phyloP scores from a whole-genome alignment of 305 asterid genomes.

The Fraxinus velutina region DNA sequence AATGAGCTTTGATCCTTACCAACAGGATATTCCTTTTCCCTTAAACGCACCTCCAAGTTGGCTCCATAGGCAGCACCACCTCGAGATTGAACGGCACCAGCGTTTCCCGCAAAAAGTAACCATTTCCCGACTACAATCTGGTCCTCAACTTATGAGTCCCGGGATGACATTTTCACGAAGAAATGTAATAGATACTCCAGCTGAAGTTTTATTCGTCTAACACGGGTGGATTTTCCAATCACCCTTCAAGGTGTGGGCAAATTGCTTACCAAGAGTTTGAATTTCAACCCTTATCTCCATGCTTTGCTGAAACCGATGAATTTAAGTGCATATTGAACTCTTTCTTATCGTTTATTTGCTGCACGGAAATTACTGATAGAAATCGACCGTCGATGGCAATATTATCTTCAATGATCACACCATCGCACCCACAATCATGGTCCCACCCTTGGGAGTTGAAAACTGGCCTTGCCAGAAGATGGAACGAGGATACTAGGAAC shows the following conservation, averaged over 20 bases:
- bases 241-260: conserved; percentile 31
- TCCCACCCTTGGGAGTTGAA: conserved; percentile 39
- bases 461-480: conserved; percentile 31
- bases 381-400: conserved; percentile 21
- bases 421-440: conserved; percentile 40
- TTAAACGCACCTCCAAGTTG: conserved; percentile 29
- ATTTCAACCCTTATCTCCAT: conserved; percentile 30
- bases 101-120: too few relatives aligned
- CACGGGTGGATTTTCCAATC: conserved; percentile 24
- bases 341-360: conserved; percentile 35
- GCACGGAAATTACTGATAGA: conserved; percentile 34
- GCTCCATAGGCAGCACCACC: background rate
- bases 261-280: conserved; percentile 29
- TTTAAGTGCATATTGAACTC: conserved; percentile 31
- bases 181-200: too few relatives aligned
- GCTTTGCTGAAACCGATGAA: conserved; percentile 33
- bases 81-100: too few relatives aligned
- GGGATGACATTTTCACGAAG: too few relatives aligned
- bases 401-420: conserved; percentile 30
- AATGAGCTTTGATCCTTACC: conserved; percentile 28
- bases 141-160: too few relatives aligned
- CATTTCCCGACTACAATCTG: too few relatives aligned
- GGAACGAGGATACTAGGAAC: conserved; percentile 15
- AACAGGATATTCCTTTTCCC: conserved; percentile 23
- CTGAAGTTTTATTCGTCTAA: background rate